Evolutionary conservation across 352 stramenopile genomes (phyloP).

Genomic region (Phytopythium chamaehyphon): DNA sequence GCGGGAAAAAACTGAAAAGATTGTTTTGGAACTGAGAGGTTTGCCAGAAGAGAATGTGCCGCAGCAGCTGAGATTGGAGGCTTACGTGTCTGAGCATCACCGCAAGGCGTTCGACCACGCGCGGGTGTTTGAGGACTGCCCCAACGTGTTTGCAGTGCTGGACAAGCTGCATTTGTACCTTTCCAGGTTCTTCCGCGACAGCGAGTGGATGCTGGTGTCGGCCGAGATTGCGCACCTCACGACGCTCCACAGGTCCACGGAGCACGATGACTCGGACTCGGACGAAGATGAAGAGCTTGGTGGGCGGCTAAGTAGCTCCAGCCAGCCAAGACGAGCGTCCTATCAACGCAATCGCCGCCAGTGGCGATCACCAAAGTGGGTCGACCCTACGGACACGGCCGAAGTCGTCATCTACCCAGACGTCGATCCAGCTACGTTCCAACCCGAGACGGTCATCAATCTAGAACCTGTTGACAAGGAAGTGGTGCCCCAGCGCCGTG

Average conservation of each 20-base stretch:
- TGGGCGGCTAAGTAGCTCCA: constrained; percentile 9
- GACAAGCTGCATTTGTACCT: constrained; percentile 63
- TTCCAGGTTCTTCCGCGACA: constrained; percentile 37
- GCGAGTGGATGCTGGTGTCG: constrained; percentile 27
- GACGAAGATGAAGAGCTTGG: constrained; percentile 27
- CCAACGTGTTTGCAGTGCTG: constrained; percentile 56
- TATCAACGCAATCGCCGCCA: constrained; percentile 20
- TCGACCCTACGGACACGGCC: constrained; percentile 38
- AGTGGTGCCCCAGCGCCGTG: background rate
- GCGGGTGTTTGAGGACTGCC: constrained; percentile 46
- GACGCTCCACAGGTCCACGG: constrained; percentile 30
- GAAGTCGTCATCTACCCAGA: constrained; percentile 55
- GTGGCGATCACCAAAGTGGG: constrained; percentile 34
- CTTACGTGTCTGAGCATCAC: constrained; percentile 45
- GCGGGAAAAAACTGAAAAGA: background rate
- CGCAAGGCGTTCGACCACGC: constrained; percentile 45
- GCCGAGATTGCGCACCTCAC: constrained; percentile 32
- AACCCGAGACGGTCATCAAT: constrained; percentile 57
- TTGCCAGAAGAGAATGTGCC: constrained; percentile 28
- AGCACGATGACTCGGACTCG: constrained; percentile 30
- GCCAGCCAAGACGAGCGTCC: constrained; percentile 16
- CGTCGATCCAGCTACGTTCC: constrained; percentile 43
- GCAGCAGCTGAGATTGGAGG: constrained; percentile 29
- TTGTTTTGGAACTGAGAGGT: constrained; percentile 22
- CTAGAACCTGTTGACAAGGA: constrained; percentile 15